Percentiles rank a stretch among this genome's conserved stretches.
phyloP scores from a whole-genome alignment of 2,329 filamentous ascomycete species.

The Ceratocystis huliohia region DNA sequence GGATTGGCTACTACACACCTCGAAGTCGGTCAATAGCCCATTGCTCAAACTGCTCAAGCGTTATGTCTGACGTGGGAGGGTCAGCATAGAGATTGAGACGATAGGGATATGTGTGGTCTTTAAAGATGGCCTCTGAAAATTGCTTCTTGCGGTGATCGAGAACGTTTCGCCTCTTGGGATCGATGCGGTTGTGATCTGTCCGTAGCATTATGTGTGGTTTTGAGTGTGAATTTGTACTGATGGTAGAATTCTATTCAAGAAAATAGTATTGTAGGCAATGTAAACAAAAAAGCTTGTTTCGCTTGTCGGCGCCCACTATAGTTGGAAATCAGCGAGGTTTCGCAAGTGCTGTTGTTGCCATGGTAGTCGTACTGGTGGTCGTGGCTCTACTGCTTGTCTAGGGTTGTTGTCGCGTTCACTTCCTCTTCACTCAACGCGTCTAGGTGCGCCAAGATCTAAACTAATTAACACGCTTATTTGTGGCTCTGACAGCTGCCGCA shows the following conservation, averaged over 20 bases:
- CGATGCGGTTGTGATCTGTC: constrained; percentile 41
- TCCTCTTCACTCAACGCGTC: constrained; percentile 1
- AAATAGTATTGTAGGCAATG: not conserved
- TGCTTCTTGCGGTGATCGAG: constrained; percentile 76
- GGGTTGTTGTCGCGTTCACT: not conserved
- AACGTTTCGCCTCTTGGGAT: constrained; percentile 61
- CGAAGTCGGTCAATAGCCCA: constrained; percentile 91
- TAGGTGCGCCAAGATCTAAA: not conserved
- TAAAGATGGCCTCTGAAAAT: constrained; percentile 65
- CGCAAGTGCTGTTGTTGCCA: not conserved
- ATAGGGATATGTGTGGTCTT: constrained; percentile 66
- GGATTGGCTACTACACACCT: constrained; percentile 36
- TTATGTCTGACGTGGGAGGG: constrained; percentile 86
- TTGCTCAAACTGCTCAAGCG: constrained; percentile 93
- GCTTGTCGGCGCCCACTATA: not conserved
- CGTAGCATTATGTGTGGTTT: constrained; percentile 34
- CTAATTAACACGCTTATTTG: not conserved
- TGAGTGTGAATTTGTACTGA: not conserved
- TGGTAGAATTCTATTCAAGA: not conserved
- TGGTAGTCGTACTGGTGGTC: not conserved
- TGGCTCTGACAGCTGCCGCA: not conserved
- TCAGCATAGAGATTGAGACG: constrained; percentile 84
- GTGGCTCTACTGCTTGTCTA: not conserved
- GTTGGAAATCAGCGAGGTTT: not conserved
- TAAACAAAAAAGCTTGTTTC: not conserved